Base-by-base conservation (phyloP, 2,329 filamentous ascomycete species). In the Hypoxylon sp. region DNA sequence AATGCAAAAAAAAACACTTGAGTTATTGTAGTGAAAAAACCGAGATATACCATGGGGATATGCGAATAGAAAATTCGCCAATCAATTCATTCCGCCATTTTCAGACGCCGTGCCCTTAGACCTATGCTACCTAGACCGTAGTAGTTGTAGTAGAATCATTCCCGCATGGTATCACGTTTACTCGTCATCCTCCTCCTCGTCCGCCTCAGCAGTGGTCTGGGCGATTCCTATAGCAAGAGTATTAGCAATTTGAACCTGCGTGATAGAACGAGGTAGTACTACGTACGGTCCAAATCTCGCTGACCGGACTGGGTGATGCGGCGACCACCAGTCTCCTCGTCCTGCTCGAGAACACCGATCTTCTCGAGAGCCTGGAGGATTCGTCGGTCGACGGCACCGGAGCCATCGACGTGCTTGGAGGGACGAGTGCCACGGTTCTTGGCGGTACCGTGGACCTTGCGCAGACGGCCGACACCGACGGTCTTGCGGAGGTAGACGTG, bases 401-500 rank as follows among this genome's bases (percentile, higher is more conserved):
- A 92, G 76, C 92, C 94, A 75, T 97, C 89, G 71, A 96, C 90
- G 85, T 99, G 94, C 80, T 96, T 88, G 63, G 87, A 90, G 74
- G 94, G 94, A 67, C 89, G 86, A 69, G 86, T 86, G 70, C 94
- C 94, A 69, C 94, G 91, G 89, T 97, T 99, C 88, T 96, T 97
- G 82, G 89, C 89, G 69, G 86, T 89, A 71, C 91, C 94, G 86
- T 99, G 94, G 64, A 89, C 89, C 83, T 96, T 96, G 78, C 93
- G 89, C 69, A 99, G 87, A 74, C 94, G 91, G 79, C 94, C 94
- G 68, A 99, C 91, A 84, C 94, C 94, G 74, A 99, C 92, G 62
- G 92, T 97, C 86, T 99, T 99, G 82, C 94, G 90, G 77, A 99
- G 84, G 86, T 99, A 99, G 83, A 99, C 88, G 84, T 97, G 93